Evolutionary conservation across 352 stramenopile species (phyloP).

Genomic region (Globisporangium middletonii): DNA sequence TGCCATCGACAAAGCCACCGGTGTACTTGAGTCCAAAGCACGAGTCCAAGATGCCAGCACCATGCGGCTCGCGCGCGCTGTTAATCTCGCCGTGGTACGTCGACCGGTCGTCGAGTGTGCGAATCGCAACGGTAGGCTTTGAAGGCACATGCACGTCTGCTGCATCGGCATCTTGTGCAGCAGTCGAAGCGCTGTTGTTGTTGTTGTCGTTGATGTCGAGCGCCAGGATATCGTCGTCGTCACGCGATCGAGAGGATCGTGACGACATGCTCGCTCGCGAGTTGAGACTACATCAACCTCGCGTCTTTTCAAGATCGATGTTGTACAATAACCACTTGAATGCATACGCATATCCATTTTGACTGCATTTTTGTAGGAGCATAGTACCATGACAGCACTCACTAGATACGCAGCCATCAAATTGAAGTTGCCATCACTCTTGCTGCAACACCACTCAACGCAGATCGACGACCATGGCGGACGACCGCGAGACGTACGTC

Average conservation of each 20-base stretch:
- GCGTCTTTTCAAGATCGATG: too few species aligned
- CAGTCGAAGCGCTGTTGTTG: background rate
- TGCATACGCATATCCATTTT: too few species aligned
- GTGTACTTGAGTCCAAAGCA: constrained; percentile 31
- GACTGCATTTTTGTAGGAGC: too few species aligned
- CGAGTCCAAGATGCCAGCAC: constrained; percentile 28
- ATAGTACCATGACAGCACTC: too few species aligned
- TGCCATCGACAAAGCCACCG: constrained; percentile 25
- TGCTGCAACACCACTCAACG: background rate
- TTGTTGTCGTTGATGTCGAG: background rate
- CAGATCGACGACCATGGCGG: background rate
- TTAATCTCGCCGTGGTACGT: constrained; percentile 31
- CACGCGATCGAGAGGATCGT: too few species aligned
- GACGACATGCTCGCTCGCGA: too few species aligned
- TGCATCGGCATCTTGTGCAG: background rate
- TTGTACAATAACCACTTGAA: too few species aligned
- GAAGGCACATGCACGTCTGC: background rate
- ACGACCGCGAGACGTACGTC: too few species aligned
- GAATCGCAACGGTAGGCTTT: constrained; percentile 9
- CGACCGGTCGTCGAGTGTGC: constrained; percentile 20
- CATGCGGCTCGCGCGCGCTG: constrained; percentile 19
- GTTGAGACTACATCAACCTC: too few species aligned
- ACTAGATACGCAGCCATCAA: background rate
- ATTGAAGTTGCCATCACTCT: constrained; percentile 3
- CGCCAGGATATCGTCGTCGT: too few species aligned